These are phyloP conservation scores for Daldinia bambusicola DNA, from an alignment of 495 filamentous ascomycete genomes.

Conservation along the genomic window DNA sequence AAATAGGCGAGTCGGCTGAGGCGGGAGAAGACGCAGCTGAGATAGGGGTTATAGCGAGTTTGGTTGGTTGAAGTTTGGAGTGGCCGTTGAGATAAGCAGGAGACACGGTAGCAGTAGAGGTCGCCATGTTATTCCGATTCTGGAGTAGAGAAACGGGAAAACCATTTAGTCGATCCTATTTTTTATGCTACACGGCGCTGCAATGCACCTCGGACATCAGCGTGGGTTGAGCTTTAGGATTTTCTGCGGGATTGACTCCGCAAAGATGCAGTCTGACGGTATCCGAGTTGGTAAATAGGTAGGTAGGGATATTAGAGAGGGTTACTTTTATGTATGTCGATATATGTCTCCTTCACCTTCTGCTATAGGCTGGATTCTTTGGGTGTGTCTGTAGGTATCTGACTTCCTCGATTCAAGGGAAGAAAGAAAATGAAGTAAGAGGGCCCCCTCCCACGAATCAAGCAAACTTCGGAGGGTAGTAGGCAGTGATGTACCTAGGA, in stretches of 20 bases:
- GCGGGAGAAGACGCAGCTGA: constrained; percentile 45
- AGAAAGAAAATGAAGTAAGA: constrained; percentile 14
- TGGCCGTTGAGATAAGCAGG: constrained; percentile 33
- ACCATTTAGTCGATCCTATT: constrained; percentile 41
- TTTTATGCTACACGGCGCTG: constrained; percentile 29
- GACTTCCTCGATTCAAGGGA: constrained; percentile 9
- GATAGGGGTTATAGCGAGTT: constrained; percentile 46
- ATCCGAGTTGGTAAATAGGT: constrained; percentile 25
- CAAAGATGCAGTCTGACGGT: constrained; percentile 23
- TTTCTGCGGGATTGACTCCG: constrained; percentile 36
- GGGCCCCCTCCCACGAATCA: constrained; percentile 26
- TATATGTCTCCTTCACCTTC: not conserved
- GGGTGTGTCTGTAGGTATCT: not conserved
- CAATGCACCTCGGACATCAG: constrained; percentile 45
- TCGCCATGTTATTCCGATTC: constrained; percentile 44
- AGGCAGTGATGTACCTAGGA: constrained; percentile 22
- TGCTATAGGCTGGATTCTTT: constrained; percentile 9
- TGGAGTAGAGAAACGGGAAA: constrained; percentile 31
- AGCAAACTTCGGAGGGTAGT: constrained; percentile 37
- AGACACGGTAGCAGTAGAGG: constrained; percentile 29
- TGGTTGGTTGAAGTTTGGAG: constrained; percentile 41
- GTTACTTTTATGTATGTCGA: not conserved
- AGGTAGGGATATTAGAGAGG: constrained; percentile 12
- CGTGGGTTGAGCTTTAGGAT: constrained; percentile 24
- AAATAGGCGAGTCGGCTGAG: constrained; percentile 43